These are phyloP conservation scores for Amylocystis lapponica DNA, from an alignment of 768 basidiomycete species.

Conservation along the genomic window DNA sequence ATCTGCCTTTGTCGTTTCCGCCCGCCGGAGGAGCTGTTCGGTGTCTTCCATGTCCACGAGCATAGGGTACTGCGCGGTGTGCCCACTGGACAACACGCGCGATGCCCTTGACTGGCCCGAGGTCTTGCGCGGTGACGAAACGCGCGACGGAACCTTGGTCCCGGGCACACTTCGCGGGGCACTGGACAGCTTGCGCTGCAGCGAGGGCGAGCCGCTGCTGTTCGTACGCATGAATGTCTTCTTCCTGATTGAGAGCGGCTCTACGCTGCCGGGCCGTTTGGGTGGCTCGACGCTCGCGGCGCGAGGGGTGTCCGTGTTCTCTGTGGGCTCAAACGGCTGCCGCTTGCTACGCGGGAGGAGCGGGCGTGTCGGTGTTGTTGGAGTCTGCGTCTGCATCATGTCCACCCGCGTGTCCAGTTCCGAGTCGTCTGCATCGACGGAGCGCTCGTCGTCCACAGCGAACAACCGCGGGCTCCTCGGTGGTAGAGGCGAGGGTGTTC, in stretches of 20 bases:
- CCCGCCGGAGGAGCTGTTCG: constrained; percentile 42
- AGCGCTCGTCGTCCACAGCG: constrained; percentile 29
- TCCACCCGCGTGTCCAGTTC: constrained; percentile 36
- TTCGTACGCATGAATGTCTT: constrained; percentile 58
- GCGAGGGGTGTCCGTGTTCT: constrained; percentile 50
- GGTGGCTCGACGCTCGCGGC: constrained; percentile 31
- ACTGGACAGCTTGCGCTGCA: constrained; percentile 25
- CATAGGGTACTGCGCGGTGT: background rate
- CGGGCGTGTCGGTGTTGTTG: constrained; percentile 30
- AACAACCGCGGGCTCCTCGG: constrained; percentile 33
- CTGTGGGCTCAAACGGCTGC: constrained; percentile 53
- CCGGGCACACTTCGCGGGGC: constrained; percentile 38
- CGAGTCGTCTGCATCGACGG: constrained; percentile 38
- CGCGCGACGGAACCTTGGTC: constrained; percentile 16
- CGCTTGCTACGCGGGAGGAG: constrained; percentile 69
- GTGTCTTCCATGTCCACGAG: constrained; percentile 31
- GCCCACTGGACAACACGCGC: too few relatives aligned
- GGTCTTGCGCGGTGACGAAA: constrained; percentile 15
- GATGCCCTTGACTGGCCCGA: constrained; percentile 13
- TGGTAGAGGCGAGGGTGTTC: constrained; percentile 67
- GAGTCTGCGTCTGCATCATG: constrained; percentile 15
- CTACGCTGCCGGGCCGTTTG: constrained; percentile 36
- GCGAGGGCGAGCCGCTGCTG: constrained; percentile 26
- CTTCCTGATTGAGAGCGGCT: constrained; percentile 84
- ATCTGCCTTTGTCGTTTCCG: constrained; percentile 57